Evolutionary conservation across 2,329 filamentous ascomycete species (phyloP), one percentile per base, ranked within the genome.

Genomic region (Gnomoniopsis sp.): DNA sequence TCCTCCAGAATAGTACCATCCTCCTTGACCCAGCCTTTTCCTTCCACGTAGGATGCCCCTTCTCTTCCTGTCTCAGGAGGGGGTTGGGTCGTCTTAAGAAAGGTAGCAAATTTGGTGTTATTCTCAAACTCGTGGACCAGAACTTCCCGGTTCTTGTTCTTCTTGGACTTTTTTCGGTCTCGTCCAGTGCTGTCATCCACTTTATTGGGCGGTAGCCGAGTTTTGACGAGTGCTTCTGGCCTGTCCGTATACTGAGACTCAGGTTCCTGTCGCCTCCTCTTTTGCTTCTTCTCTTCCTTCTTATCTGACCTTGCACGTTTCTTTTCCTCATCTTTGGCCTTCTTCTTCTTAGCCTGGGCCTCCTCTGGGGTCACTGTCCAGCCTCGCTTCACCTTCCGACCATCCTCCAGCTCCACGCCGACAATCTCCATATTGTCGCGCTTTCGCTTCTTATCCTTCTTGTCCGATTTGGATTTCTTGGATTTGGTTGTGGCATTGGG

Each of bases 41-140:
- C 92, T 55, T 96, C 88, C 44, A 95, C 83, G 70, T 88, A 97
- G 8, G 22, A 43, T 15, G 55, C 22, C 6, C 22, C 51, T 57
- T 88, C 86, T 2, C 79, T 72, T 43, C 78, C n/a, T 77, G 71
- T 49, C 79, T 43, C 26, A 36, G 52, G 79, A 17, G 72, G 71
- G 11, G 71, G 72, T 2, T 74, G 74, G 1, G 73, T 74, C 1
- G 75, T 71, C 70, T 90, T 91, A 59, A 97, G 73, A 69, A 96
- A 97, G 4, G 84, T 89, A 0, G 92, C 90, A 63, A 91, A 88
- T 67, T 91, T 93, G 41, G 85, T 86, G 8, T 89, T 92, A 70
- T 91, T 92, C 66, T 89, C 85, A 69, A 97, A 98, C 70, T 99
- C 95, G 72, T 98, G 93, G 3, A 98, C 82, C 3, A 91, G 78